Conservation (phyloP, 148 eudicot species). For the Persicaria tinctoria region DNA sequence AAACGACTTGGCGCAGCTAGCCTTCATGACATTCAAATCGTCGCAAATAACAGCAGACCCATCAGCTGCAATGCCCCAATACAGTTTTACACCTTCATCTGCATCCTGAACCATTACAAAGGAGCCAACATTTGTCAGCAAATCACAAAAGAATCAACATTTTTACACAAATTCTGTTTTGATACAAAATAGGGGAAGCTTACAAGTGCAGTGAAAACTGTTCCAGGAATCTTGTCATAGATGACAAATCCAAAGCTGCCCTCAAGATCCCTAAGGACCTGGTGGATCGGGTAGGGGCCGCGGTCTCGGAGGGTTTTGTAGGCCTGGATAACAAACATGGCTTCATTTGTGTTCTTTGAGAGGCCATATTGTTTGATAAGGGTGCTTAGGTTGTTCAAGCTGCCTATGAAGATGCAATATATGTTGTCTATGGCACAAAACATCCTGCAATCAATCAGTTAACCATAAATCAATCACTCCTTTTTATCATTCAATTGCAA, state of each 20-base stretch:
- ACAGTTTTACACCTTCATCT: slow-evolving; percentile 54
- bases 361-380: slow-evolving; percentile 76
- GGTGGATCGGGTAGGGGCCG: slow-evolving; percentile 84
- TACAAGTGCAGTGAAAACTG: slow-evolving; percentile 67
- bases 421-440: slow-evolving; percentile 73
- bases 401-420: slow-evolving; percentile 67
- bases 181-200: slow-evolving; percentile 8
- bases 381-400: slow-evolving; percentile 46
- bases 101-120: slow-evolving; percentile 31
- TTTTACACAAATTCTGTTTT: no score
- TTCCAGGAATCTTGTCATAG: slow-evolving; percentile 57
- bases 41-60: slow-evolving; percentile 76
- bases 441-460: slow-evolving; percentile 27
- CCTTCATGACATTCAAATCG: slow-evolving; percentile 47
- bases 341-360: slow-evolving; percentile 58
- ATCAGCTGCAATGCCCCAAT: slow-evolving; percentile 83
- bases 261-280: slow-evolving; percentile 73
- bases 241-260: slow-evolving; percentile 85
- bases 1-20: slow-evolving; percentile 80
- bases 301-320: slow-evolving; percentile 87
- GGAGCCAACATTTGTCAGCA: not conserved
- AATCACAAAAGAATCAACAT: not conserved
- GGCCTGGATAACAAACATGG: slow-evolving; percentile 69
- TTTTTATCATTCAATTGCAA: not conserved
- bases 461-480: not conserved